Evolutionary conservation across 2,329 filamentous ascomycete genomes (phyloP).

Genomic region (Fusarium succisae): DNA sequence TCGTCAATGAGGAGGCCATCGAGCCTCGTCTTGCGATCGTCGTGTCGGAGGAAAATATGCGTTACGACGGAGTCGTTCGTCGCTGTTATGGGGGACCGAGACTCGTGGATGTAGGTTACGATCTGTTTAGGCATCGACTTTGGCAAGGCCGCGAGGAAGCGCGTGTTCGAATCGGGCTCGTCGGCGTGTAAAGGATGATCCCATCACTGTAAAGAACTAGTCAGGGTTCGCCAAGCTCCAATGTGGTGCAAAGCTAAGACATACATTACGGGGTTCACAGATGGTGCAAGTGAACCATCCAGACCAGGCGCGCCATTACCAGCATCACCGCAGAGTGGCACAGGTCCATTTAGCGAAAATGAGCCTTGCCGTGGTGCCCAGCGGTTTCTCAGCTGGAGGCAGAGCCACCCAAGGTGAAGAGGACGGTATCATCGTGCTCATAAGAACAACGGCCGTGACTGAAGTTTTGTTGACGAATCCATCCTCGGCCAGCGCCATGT

Average conservation of each 20-base stretch:
- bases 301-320: neutral
- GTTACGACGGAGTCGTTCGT: too few relatives aligned
- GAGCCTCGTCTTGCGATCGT: neutral
- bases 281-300: neutral
- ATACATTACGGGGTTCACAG: neutral
- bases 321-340: neutral
- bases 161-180: neutral
- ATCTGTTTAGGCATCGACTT: neutral
- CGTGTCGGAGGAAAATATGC: neutral
- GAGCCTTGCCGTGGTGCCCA: neutral
- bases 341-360: fast-evolving
- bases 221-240: neutral
- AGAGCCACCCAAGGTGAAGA: too few relatives aligned
- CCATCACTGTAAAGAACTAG: neutral
- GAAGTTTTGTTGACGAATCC: neutral
- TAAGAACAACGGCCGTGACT: fast-evolving
- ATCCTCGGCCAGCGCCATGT: neutral
- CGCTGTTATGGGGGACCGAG: neutral
- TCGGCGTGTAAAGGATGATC: neutral
- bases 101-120: too few relatives aligned
- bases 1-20: neutral
- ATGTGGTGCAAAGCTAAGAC: neutral
- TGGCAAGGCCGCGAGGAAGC: neutral
- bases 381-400: too few relatives aligned
- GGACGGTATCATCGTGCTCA: neutral